These are phyloP conservation scores for Ganoderma meredithae DNA, from an alignment of 1,284 basidiomycete genomes.

Conservation along the genomic window DNA sequence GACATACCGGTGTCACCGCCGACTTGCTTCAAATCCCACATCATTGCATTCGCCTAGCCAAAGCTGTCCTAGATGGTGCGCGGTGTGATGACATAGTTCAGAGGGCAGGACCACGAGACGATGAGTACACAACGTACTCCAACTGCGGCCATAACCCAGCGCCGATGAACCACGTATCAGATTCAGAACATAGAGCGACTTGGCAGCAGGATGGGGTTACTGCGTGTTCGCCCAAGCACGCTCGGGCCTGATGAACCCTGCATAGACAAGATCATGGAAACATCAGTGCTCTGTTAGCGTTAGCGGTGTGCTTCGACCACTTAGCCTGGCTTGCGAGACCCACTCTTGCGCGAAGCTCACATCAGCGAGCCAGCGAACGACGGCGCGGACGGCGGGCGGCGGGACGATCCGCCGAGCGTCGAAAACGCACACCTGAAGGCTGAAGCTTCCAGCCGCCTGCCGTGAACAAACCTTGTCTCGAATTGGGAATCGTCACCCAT, in stretches of 20 bases:
- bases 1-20: background rate
- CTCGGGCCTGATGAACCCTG: background rate
- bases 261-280: background rate
- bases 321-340: background rate
- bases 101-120: background rate
- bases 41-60: background rate
- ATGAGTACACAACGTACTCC: background rate
- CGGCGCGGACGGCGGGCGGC: too few relatives aligned
- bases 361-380: background rate
- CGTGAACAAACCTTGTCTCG: conserved; percentile 11
- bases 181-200: background rate
- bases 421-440: background rate
- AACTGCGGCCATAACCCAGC: background rate
- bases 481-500: conserved; percentile 16
- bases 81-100: background rate
- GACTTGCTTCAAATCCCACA: background rate
- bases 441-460: background rate
- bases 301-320: background rate
- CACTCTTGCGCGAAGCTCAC: background rate
- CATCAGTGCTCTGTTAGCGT: background rate
- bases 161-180: background rate
- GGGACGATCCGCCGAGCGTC: background rate
- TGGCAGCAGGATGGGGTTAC: background rate
- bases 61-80: background rate
- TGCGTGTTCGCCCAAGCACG: background rate